Evolutionary conservation across 495 filamentous ascomycete genomes (phyloP).

Genomic region (Aspergillus leporis): DNA sequence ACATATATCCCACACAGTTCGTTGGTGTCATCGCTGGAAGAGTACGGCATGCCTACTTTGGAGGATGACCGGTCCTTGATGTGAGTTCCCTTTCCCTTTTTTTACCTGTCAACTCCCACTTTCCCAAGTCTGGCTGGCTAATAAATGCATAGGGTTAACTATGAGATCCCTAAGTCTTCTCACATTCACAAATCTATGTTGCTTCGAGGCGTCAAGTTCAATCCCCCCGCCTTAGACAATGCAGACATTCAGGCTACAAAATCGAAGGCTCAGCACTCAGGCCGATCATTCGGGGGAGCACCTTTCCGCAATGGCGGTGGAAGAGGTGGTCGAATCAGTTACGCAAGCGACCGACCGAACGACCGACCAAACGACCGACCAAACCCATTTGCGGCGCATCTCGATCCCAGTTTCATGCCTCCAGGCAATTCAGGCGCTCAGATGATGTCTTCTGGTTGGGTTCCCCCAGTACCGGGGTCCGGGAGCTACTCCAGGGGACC

Average conservation of each 20-base stretch:
- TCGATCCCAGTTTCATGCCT: slow-evolving; percentile 51
- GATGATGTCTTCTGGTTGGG: slow-evolving; percentile 40
- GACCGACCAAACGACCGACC: slow-evolving; percentile 29
- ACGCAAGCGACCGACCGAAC: slow-evolving; percentile 44
- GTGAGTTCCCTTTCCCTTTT: slow-evolving; percentile 46
- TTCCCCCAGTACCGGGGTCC: slow-evolving; percentile 34
- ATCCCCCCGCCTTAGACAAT: slow-evolving; percentile 65
- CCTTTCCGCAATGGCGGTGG: slow-evolving; percentile 52
- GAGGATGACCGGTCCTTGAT: slow-evolving; percentile 82
- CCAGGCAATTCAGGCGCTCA: slow-evolving; percentile 30
- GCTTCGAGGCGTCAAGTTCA: slow-evolving; percentile 76
- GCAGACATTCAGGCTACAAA: slow-evolving; percentile 71
- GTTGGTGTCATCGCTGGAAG: slow-evolving; percentile 64
- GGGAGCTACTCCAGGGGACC: slow-evolving; percentile 41
- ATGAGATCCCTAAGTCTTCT: slow-evolving; percentile 70
- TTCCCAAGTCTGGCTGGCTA: slow-evolving; percentile 29
- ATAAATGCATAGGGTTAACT: slow-evolving; percentile 66
- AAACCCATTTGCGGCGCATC: slow-evolving; percentile 56
- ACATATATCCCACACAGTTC: slow-evolving; percentile 72
- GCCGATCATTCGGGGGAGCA: slow-evolving; percentile 64
- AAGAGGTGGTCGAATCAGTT: slow-evolving; percentile 56
- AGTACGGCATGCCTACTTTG: slow-evolving; percentile 68
- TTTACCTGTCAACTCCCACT: slow-evolving; percentile 1
- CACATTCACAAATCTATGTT: slow-evolving; percentile 92
- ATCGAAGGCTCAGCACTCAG: slow-evolving; percentile 57